These are phyloP conservation scores for Eleusine indica DNA, from an alignment of 176 grass and related monocot species.

Conservation along the genomic window DNA sequence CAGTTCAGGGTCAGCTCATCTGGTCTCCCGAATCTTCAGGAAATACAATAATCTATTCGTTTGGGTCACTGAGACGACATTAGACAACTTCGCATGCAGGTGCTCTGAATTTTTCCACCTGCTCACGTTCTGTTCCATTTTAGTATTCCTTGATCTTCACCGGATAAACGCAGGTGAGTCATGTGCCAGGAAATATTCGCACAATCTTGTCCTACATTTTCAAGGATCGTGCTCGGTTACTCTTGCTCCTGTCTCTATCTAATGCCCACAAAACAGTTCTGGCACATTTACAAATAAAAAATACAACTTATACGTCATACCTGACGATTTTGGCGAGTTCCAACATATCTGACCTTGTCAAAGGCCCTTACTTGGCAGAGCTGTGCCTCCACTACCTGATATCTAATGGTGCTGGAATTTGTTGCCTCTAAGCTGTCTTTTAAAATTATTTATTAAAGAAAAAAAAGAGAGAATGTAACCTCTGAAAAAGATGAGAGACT, in stretches of 20 bases:
- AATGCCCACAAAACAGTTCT: not conserved
- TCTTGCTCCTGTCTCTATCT: not conserved
- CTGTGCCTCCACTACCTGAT: not conserved
- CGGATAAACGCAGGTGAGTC: not conserved
- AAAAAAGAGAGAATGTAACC: too few relatives aligned
- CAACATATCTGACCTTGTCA: too few relatives aligned
- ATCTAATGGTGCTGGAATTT: not conserved
- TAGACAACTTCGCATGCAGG: not conserved
- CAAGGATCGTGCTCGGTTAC: not conserved
- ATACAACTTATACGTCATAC: too few relatives aligned
- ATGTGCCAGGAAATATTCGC: slow-evolving; percentile 27
- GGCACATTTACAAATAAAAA: not conserved
- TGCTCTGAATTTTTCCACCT: slow-evolving; percentile 19
- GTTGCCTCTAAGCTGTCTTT: too few relatives aligned
- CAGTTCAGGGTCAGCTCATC: slow-evolving; percentile 14
- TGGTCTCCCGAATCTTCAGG: too few relatives aligned
- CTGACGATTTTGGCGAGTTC: too few relatives aligned
- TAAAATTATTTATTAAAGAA: too few relatives aligned
- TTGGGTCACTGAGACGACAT: not conserved
- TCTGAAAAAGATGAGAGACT: too few relatives aligned
- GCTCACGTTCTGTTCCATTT: not conserved
- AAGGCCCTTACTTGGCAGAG: not conserved
- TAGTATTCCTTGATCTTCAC: not conserved
- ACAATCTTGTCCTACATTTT: not conserved
- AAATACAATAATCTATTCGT: slow-evolving; percentile 8